Evolutionary conservation across 768 basidiomycete species (phyloP), one percentile per base, ranked within the genome.

Genomic region (Tylopilus plumbeoviolaceoides): DNA sequence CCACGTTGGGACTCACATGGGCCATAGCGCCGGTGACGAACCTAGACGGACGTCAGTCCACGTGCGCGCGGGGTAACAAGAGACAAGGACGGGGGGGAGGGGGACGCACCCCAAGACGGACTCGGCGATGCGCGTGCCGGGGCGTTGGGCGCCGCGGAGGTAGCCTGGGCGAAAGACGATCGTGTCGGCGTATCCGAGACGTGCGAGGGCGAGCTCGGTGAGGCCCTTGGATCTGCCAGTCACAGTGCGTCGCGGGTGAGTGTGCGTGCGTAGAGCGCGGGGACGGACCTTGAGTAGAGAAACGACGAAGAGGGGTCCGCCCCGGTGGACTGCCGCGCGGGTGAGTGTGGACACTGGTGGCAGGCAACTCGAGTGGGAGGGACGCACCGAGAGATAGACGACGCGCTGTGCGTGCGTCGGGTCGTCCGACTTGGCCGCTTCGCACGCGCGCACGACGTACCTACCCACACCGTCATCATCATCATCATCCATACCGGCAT

Each of bases 391-490:
- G 51, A 85, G 61, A 61, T 91, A 91, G 14, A 91, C 75, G 12
- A 91, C 60, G 1, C 81, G 76, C 59, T 91, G 90, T 5, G 70
- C 51, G 49, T 73, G 70, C 20, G 55, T 45, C 12, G 76, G 69
- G 44, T 77, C 77, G 27, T 75, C 69, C 11, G 72, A 64, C 59
- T 76, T 82, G 4, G 88, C 88, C 18, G 78, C 84, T 46, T 78
- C 74, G 11, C 87, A 89, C 8, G 85, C 84, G 47, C 82, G 81
- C 44, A 90, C 66, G n/a, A 90, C 87, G 61, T 89, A 89, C 65
- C 87, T 86, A 41, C 4, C 7, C 15, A 27, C 42, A 7, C 25
- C 11, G 23, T 53, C 23, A 53, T 46, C 23, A 39, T 10, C 31
- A 8, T 12, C 12, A 8, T 12, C 31, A 12, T 8, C 31, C 31